Evolutionary conservation across 352 stramenopile species (phyloP), one percentile per base, ranked within the genome.

Genomic region (Phytophthora idaei): DNA sequence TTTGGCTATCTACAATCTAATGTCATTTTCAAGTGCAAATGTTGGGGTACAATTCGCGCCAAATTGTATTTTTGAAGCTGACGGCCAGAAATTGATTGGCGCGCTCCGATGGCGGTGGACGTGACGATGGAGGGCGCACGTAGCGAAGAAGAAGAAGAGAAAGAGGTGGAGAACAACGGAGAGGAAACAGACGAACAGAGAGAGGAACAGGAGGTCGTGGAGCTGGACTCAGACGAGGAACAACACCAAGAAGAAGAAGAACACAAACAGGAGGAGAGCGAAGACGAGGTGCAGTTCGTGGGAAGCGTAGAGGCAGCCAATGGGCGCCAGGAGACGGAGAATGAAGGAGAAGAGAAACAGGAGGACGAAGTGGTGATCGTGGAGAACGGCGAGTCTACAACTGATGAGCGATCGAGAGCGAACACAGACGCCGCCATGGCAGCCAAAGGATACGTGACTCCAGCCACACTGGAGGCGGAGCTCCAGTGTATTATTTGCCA

Each of bases 401-500:
- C 8, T n/a, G 21, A 25, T 3, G 15, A 69, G 42, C 46, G 46
- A 12, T 80, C 64, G 15, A 70, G n/a, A 39, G 64, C 64, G 9
- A 58, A 70, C 5, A 59, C 56, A 0, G 56, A 74, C 21, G 60
- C 47, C 29, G 42, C 71, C 3, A 52, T 73, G 56, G 61, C 57
- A 15, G 55, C 55, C n/a, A 67, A 71, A 2, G 66, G 53, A 36
- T 57, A 51, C 11, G 57, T 79, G 36, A 77, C 44, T 0, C 15
- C 36, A 3, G 57, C 59, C 2, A 73, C 60, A 1, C 36, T 81
- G 8, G 67, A 81, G 52, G 57, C 37, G 4, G 80, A 88, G 42
- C 50, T 88, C 47, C 80, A 86, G 61, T 88, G 80, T 31, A 72
- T 85, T 2, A 72, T 88, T n/a, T 88, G 80, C 37, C 77, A 85